Conservation (phyloP, 805 yeast species). For the Barnettozyma siamensis region DNA sequence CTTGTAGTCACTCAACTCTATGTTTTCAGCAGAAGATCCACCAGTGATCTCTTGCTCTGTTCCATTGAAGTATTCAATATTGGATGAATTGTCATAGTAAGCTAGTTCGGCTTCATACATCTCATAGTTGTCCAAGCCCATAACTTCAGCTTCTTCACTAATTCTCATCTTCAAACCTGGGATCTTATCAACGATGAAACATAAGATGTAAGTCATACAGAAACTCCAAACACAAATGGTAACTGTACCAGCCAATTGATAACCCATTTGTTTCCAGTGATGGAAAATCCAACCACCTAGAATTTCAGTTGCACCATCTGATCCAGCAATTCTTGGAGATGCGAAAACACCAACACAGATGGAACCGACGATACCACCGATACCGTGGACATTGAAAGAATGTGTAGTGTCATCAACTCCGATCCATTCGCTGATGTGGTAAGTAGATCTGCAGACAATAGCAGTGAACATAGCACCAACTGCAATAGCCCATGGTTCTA, state of each 20-base stretch:
- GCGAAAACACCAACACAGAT: constrained; percentile 83
- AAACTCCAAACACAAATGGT: constrained; percentile 41
- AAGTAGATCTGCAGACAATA: constrained; percentile 76
- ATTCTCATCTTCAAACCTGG: constrained; percentile 75
- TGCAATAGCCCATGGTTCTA: constrained; percentile 89
- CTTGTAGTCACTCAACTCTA: background rate
- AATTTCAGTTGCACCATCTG: constrained; percentile 80
- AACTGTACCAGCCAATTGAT: constrained; percentile 62
- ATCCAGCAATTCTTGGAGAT: constrained; percentile 77
- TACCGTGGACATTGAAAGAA: constrained; percentile 93
- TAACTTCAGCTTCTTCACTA: constrained; percentile 75
- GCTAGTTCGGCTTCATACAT: constrained; percentile 93
- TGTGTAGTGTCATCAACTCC: constrained; percentile 89
- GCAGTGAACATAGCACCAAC: constrained; percentile 78
- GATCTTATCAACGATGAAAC: constrained; percentile 43
- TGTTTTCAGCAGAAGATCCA: background rate
- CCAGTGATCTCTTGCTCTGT: background rate
- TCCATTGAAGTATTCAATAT: background rate
- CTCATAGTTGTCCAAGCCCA: constrained; percentile 92
- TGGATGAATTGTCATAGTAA: constrained; percentile 64
- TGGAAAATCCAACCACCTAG: constrained; percentile 92
- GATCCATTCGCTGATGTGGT: constrained; percentile 71
- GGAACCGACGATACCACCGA: constrained; percentile 89
- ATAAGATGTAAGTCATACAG: constrained; percentile 36
- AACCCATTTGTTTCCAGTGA: constrained; percentile 87